Base-by-base conservation (phyloP, 805 yeast species). In the Kregervanrija pseudodelftensis region DNA sequence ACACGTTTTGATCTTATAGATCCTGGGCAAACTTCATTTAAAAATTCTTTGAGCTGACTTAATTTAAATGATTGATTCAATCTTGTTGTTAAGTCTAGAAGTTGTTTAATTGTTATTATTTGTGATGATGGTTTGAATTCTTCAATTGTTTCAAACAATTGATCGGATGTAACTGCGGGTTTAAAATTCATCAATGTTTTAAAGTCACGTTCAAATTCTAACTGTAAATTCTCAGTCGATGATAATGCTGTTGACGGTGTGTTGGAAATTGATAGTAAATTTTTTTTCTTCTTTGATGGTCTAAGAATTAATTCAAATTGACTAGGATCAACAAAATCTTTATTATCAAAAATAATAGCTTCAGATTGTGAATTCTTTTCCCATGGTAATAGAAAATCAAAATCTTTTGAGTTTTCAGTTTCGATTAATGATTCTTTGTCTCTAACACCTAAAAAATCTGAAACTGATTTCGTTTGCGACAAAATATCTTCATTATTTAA, bases 151-250 rank as follows among this genome's bases (percentile, higher is more conserved):
- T 43, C 43, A 22, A 56, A 44, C 30, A 64, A 37, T 30, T 58
- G 60, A 11, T 55, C 57, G 12, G 44, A 46, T 1, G 60, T 47
- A 10, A 59, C 42, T 12, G 49, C 53, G 14, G 55, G 45, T 45
- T 57, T 51, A 49, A 63, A 65, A 3, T 58, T 55, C 55, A 64
- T 51, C 16, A 65, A 42, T 37, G 51, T 57, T 41, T 59, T 54
- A 30, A 57, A 46, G 38, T 58, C 58, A 37, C 63, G 49, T 34
- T 57, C 62, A 34, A 61, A 55, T 43, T 61, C 66, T 11, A 60
- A n/a, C 5, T 41, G 35, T 5, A 42, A 17, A 17, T 31, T 46
- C 11, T 31, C 15, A 4, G 33, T 32, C 1, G 32, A 4, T n/a
- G 32, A 14, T 13, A 15, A 14, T 32, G 44, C 31, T 40, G 41